Percentiles rank a stretch among this genome's conserved stretches.
Conservation (phyloP, 768 basidiomycete genomes). For the Leccinum rimulosum region DNA sequence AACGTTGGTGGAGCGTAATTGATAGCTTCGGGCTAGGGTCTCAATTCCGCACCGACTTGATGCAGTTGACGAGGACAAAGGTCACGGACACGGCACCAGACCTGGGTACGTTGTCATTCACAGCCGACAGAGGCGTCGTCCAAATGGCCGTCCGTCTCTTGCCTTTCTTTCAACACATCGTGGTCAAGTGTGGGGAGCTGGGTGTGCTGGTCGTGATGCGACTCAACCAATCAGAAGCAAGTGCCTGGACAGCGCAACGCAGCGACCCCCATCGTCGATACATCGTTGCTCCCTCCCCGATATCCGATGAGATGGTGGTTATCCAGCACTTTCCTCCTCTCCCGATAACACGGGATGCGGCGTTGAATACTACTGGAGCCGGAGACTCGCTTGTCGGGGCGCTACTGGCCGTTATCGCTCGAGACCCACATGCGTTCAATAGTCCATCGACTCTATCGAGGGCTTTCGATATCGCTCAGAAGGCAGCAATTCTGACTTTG, state of each 20-base stretch:
- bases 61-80: conserved; percentile 49
- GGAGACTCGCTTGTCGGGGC: conserved; percentile 90
- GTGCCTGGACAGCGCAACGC: conserved; percentile 49
- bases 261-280: conserved; percentile 47
- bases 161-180: conserved; percentile 79
- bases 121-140: conserved; percentile 66
- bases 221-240: conserved; percentile 39
- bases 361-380: conserved; percentile 83
- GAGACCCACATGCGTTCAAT: conserved; percentile 43
- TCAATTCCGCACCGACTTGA: conserved; percentile 64
- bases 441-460: conserved; percentile 42
- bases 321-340: conserved; percentile 73
- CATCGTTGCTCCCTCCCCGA: conserved; percentile 50
- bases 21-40: conserved; percentile 65
- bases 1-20: conserved; percentile 63
- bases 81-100: conserved; percentile 40
- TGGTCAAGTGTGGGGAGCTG: conserved; percentile 79
- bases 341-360: conserved; percentile 32
- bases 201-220: conserved; percentile 68
- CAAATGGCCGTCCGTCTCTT: conserved; percentile 82
- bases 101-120: conserved; percentile 53
- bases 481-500: conserved; percentile 60
- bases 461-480: conserved; percentile 56
- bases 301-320: conserved; percentile 49
- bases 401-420: conserved; percentile 63